A percentile compares a stretch with the other conserved stretches of the same genome.
Conservation (phyloP, 495 filamentous ascomycete genomes). For the Haplographium delicatum region DNA sequence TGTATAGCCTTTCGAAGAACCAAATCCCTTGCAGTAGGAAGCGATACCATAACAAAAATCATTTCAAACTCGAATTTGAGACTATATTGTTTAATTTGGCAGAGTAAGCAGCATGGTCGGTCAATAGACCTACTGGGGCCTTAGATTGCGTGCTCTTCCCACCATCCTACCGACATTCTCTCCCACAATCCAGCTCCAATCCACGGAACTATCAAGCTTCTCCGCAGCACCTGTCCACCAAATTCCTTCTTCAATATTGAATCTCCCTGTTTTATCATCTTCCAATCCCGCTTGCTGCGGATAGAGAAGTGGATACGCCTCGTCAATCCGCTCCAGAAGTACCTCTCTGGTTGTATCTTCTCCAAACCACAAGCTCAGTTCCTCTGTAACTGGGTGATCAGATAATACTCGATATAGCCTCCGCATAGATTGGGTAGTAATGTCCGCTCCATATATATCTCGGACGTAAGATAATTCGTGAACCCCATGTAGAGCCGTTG, state of each 20-base stretch:
- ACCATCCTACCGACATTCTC: conserved; percentile 16
- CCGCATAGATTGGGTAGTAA: neutral
- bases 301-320: conserved; percentile 14
- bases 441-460: conserved; percentile 3
- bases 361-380: neutral
- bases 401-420: conserved; percentile 16
- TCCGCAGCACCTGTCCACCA: conserved; percentile 9
- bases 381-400: neutral
- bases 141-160: too few relatives aligned
- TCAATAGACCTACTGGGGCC: too few relatives aligned
- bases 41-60: too few relatives aligned
- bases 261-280: neutral
- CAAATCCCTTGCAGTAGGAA: too few relatives aligned
- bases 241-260: conserved; percentile 9
- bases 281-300: neutral
- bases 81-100: too few relatives aligned
- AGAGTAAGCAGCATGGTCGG: too few relatives aligned
- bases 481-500: neutral
- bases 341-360: neutral
- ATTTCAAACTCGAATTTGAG: too few relatives aligned
- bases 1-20: too few relatives aligned
- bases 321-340: conserved; percentile 1
- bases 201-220: conserved; percentile 6
- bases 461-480: conserved; percentile 10
- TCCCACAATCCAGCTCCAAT: conserved; percentile 11